Evolutionary conservation across 768 basidiomycete genomes (phyloP), one percentile per base, ranked within the genome.

Genomic region (Hericium coralloides): DNA sequence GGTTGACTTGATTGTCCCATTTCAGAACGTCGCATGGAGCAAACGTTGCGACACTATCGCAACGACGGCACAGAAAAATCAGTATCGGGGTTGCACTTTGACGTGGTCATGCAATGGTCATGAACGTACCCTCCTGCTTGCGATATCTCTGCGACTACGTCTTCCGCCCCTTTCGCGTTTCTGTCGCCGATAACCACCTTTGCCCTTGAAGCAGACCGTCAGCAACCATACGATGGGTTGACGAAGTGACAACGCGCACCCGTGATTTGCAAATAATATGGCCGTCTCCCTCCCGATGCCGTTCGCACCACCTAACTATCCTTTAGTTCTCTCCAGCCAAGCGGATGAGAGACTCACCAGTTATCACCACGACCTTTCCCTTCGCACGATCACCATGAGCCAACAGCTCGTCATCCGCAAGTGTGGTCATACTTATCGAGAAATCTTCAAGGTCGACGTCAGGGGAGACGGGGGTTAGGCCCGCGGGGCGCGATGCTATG

Each of bases 201-300:
- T 31, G 53, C 56, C 2, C 56, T 57, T 26, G 12, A 22, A 12
- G 10, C 5, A n/a, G 20, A 25, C 18, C 48, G 25, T 26, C 39
- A 57, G 36, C 2, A 45, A 47, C 18, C 15, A 3, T 37, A 10
- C 23, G 10, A 53, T 17, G 37, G 3, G 14, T 25, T 9, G 14
- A 23, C 20, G 15, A 12, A 8, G 14, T 18, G 22, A 50, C 20
- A 20, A 20, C 47, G 37, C 63, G 51, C 36, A 62, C 67, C 64
- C 64, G 50, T 64, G 31, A 23, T 61, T 58, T 3, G 63, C 63
- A 38, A 66, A 68, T 14, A 57, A 15, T 37, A 64, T 22, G 5
- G 67, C 65, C 4, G 63, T 51, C 38, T 68, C 65, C 43, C 54
- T 60, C 1, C 67, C 67, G 12, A 68, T 68, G n/a, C 67, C 67